These are phyloP conservation scores for Myriangium duriaei DNA, from an alignment of 2,329 filamentous ascomycete genomes.

Conservation along the genomic window DNA sequence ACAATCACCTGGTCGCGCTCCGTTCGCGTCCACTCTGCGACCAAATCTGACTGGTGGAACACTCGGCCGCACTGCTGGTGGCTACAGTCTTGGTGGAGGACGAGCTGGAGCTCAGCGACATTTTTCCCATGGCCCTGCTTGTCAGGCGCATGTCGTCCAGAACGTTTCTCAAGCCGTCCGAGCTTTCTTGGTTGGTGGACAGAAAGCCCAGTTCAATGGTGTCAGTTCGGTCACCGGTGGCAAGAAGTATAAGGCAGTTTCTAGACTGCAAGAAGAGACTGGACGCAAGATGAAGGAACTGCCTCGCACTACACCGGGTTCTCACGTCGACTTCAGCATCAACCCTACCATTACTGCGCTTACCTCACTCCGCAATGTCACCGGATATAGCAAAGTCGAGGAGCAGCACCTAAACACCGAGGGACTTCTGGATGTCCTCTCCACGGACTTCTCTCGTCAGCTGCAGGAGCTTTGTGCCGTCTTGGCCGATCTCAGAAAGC, in stretches of 20 bases:
- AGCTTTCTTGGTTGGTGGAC: constrained; percentile 82
- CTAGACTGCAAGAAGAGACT: constrained; percentile 59
- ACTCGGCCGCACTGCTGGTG: constrained; percentile 71
- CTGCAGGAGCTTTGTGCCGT: constrained; percentile 71
- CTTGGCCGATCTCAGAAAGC: constrained; percentile 65
- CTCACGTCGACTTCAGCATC: constrained; percentile 78
- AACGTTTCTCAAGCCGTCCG: constrained; percentile 91
- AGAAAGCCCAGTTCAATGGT: constrained; percentile 80
- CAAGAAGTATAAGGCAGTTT: constrained; percentile 68
- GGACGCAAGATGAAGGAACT: constrained; percentile 52
- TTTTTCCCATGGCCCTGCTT: constrained; percentile 78
- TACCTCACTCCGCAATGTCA: constrained; percentile 52
- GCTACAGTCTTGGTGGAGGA: constrained; percentile 63
- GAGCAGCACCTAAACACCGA: constrained; percentile 59
- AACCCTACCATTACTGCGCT: constrained; percentile 85
- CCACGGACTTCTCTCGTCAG: constrained; percentile 75
- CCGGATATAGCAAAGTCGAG: constrained; percentile 31
- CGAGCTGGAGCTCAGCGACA: constrained; percentile 62
- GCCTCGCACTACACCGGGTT: constrained; percentile 51
- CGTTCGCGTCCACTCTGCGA: constrained; percentile 77
- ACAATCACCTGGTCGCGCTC: constrained; percentile 60
- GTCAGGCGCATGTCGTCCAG: constrained; percentile 79
- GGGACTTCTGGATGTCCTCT: constrained; percentile 72
- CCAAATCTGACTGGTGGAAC: constrained; percentile 86
- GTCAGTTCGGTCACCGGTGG: constrained; percentile 54